Percentiles rank a stretch among this genome's conserved stretches.
Evolutionary conservation across 1,139 yeast species (phyloP).

Genomic region (Taphrina betulina): DNA sequence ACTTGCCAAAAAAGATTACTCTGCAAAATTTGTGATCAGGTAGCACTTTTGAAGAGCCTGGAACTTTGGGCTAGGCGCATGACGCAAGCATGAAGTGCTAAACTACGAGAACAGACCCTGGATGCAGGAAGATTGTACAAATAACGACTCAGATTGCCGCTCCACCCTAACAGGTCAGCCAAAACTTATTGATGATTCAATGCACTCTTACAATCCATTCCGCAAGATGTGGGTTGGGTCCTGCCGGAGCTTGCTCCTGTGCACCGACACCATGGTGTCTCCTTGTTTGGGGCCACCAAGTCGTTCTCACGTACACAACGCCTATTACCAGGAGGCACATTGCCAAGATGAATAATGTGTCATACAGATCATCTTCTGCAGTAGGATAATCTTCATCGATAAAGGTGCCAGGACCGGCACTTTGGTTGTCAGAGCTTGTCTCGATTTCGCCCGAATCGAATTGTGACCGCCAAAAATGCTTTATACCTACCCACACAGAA

Average conservation of each 20-base stretch:
- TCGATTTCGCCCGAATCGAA: constrained; percentile 9
- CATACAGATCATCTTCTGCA: constrained; percentile 13
- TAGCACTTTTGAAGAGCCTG: too few species aligned
- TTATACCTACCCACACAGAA: constrained; percentile 25
- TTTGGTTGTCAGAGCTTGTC: not conserved
- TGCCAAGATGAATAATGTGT: constrained; percentile 21
- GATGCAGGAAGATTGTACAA: too few species aligned
- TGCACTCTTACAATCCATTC: constrained; percentile 21
- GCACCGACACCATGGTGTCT: constrained; percentile 25
- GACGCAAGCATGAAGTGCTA: too few species aligned
- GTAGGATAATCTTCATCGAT: constrained; percentile 29
- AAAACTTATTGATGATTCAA: not conserved
- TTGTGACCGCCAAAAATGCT: constrained; percentile 31
- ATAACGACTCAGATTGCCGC: constrained; percentile 15
- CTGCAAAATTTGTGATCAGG: too few species aligned
- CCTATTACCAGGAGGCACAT: constrained; percentile 24
- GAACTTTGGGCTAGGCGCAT: too few species aligned
- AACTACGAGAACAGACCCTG: too few species aligned
- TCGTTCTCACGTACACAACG: constrained; percentile 22
- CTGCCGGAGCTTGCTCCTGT: constrained; percentile 1
- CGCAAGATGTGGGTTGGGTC: constrained; percentile 25
- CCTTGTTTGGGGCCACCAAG: constrained; percentile 26
- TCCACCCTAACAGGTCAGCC: constrained; percentile 15
- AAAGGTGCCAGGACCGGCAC: not conserved
- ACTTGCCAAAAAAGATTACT: too few species aligned